Base-by-base conservation (phyloP, 768 basidiomycete genomes). In the Dioszegia crocea region DNA sequence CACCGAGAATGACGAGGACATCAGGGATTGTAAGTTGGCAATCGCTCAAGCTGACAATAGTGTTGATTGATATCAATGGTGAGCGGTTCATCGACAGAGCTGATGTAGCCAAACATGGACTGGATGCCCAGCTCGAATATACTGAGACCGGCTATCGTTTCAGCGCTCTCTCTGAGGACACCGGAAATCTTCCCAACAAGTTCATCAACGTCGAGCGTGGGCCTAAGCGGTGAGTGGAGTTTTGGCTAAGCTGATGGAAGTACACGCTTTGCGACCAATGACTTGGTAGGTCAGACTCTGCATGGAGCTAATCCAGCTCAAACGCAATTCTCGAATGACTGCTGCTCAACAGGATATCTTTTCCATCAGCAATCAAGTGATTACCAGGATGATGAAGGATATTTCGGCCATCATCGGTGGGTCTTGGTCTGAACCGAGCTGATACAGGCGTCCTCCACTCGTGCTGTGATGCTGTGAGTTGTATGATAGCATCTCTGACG, bases 311-410 rank as follows among this genome's bases (percentile, higher is more conserved):
- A 17, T 49, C 19, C 26, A 54, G 41, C 30, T 55, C 36, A 59
- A 36, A 26, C 30, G 24, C 6, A 55, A 65, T 36, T 47, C 16
- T 39, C 45, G 91, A 45, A 88, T 96, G 85, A 87, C 86, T 66
- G 91, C 94, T 70, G 86, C 90, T 0, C 78, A 94, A n/a, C 86
- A 92, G 58, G 94, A 98, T 75, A 85, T 89, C 0, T 78, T 96
- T 52, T 82, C 91, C 39, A 80, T 97, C 49, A 93, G 92, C 68
- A 86, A 91, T 61, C 86, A 85, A 61, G 86, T 92, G 49, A 86
- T 97, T 44, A 83, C 87, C 61, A 86, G 88, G 41, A 80, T 98
- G 24, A 83, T 89, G 1, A 80, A 80, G 0, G 83, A 86, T 45
- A 83, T 97, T 47, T 67, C 93, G 0, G 79, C 79, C 0, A 80